Percentiles rank a stretch among this genome's conserved stretches.
Evolutionary conservation across 805 yeast genomes (phyloP).

Genomic region (Metschnikowia anglica): DNA sequence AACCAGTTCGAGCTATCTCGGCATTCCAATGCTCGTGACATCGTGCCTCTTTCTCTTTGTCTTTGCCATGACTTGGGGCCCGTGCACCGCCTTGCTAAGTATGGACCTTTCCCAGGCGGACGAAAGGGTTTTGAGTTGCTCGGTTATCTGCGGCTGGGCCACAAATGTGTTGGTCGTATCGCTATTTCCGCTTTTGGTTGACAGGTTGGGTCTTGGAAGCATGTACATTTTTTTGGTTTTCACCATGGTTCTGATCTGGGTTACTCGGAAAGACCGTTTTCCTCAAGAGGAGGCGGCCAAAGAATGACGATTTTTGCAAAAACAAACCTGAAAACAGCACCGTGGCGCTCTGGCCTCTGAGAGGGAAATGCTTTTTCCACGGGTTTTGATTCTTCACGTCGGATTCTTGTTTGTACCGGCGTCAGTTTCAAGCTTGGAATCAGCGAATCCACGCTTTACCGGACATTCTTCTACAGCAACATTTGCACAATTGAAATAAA

Average conservation of each 20-base stretch:
- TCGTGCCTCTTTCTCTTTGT: slow-evolving; percentile 22
- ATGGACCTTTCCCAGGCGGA: slow-evolving; percentile 26
- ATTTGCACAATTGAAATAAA: neutral
- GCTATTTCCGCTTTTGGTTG: slow-evolving; percentile 24
- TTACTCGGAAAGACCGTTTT: slow-evolving; percentile 7
- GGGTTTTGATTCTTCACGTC: neutral
- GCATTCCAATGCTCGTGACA: slow-evolving; percentile 17
- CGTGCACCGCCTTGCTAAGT: slow-evolving; percentile 27
- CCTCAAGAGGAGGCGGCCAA: neutral
- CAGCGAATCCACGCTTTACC: too few species aligned
- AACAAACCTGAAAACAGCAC: too few species aligned
- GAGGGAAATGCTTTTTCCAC: too few species aligned
- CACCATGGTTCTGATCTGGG: slow-evolving; percentile 20
- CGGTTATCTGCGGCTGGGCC: slow-evolving; percentile 25
- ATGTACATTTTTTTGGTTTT: slow-evolving; percentile 22
- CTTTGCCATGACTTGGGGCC: slow-evolving; percentile 36
- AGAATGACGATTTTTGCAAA: neutral
- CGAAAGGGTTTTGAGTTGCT: slow-evolving; percentile 21
- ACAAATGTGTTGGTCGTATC: slow-evolving; percentile 25
- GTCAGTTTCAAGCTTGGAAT: too few species aligned
- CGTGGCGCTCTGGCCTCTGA: too few species aligned
- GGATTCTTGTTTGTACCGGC: neutral
- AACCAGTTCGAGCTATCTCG: neutral
- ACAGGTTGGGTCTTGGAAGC: slow-evolving; percentile 20
- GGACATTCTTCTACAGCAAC: too few species aligned